phyloP scores from a whole-genome alignment of 148 eudicot species.

The Simmondsia chinensis region DNA sequence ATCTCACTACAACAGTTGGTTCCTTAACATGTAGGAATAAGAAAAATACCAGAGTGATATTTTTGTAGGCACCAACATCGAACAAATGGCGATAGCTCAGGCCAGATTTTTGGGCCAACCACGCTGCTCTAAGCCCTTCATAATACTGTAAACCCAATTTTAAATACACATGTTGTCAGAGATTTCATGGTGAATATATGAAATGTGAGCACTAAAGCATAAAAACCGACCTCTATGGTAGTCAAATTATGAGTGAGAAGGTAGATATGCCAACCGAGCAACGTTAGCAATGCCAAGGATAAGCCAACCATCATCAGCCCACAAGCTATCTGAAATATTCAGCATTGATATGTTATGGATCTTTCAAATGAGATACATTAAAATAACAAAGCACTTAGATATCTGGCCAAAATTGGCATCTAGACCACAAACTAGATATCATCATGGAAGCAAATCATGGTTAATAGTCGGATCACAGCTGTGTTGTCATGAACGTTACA shows the following conservation, averaged over 20 bases:
- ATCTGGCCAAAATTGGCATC: no score
- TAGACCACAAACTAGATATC: no score
- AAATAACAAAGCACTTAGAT: no score
- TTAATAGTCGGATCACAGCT: no score
- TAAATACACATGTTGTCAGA: not conserved
- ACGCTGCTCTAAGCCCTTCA: conserved; percentile 41
- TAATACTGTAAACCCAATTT: conserved; percentile 33
- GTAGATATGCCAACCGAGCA: conserved; percentile 57
- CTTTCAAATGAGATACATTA: no score
- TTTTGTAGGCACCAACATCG: conserved; percentile 53
- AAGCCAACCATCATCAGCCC: conserved; percentile 26
- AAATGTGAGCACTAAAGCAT: conserved; percentile 3
- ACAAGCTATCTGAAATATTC: conserved; percentile 29
- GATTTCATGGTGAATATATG: not conserved
- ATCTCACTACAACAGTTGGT: no score
- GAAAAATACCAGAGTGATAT: conserved; percentile 32
- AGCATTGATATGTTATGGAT: no score
- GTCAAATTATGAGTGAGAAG: conserved; percentile 51
- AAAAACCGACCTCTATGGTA: conserved; percentile 50
- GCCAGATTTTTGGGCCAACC: conserved; percentile 64
- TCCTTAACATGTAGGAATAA: no score
- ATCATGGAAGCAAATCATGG: no score
- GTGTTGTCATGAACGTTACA: no score
- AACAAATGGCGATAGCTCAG: conserved; percentile 49
- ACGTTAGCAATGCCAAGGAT: conserved; percentile 32